Base-by-base conservation (phyloP, 306 rosid genomes). In the Begonia loranthoides region DNA sequence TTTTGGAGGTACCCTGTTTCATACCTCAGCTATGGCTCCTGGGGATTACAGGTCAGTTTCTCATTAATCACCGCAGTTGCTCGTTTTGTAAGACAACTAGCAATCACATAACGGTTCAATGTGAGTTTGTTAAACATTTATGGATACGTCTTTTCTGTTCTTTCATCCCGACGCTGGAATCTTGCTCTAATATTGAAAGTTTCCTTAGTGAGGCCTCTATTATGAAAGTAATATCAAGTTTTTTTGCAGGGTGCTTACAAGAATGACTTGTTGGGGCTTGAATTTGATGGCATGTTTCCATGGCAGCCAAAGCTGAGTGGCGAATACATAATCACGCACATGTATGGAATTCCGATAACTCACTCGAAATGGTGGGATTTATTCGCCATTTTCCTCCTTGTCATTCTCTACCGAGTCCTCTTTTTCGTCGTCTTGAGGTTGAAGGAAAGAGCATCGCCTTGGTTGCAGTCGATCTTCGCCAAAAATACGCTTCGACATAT, bases 361-460 rank as follows among this genome's bases (percentile, higher is more conserved):
- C 68, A 78, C 54, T 90, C 96, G 50, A 86, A 90, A 62, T 90
- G 99, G 99, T 86, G 96, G 99, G 99, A 90, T 74, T 57, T 90
- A 2, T 75, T 68, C 41, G 93, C 78, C 12, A 73, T 90, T 24
- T 45, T 60, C 21, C 33, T 64, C 58, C 76, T 86, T 33, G 88
- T 86, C 59, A 16, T 86, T 9, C 9, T 59, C 5, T 77, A 62
- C 9, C 79, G 88, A 61, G 50, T 83, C 50, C 61, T 83, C 43
- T 87, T 86, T 73, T 90, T 86, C 59, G 15, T 77, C 43, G 66
- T 86, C 52, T 87, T 90, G 60, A 86, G 80, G 72, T 73, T 86
- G 34, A 72, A 79, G 57, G 99, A 86, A 73, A 74, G 60, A 55
- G 95, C 66, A 15, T 71, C 76, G 11, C 86, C 87, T 44, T 59